phyloP scores from a whole-genome alignment of 2,329 filamentous ascomycete genomes.

The Pleochaeta shiraiana region DNA sequence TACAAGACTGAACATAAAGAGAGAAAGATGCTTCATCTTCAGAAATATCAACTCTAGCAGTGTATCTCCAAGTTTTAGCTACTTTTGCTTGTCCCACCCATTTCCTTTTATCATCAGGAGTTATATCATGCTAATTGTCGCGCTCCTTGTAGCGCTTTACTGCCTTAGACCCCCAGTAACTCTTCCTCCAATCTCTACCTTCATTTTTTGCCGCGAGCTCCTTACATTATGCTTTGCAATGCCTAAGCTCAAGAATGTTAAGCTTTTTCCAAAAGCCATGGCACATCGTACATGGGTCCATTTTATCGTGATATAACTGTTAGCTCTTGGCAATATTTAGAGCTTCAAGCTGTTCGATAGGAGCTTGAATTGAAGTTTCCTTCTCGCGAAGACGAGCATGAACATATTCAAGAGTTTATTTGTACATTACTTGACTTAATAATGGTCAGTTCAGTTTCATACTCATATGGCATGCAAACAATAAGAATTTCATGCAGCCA shows the following conservation, averaged over 20 bases:
- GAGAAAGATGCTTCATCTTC: background rate
- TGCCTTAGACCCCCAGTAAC: background rate
- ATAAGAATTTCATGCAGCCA: conserved; percentile 1
- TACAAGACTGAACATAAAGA: background rate
- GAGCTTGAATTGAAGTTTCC: background rate
- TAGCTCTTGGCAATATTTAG: background rate
- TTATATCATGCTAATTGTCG: background rate
- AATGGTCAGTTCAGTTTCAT: background rate
- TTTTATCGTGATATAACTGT: conserved; percentile 1
- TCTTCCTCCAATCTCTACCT: background rate
- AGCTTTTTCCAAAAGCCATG: background rate
- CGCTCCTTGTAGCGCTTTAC: background rate
- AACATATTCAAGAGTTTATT: background rate
- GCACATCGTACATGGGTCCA: background rate
- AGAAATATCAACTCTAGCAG: conserved; percentile 1
- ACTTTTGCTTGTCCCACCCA: background rate
- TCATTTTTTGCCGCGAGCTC: background rate
- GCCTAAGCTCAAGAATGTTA: background rate
- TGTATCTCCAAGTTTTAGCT: conserved; percentile 2
- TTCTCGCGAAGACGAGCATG: background rate
- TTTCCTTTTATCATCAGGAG: background rate
- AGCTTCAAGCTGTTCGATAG: conserved; percentile 2
- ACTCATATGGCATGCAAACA: background rate
- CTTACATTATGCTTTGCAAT: background rate
- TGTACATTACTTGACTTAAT: background rate